These are phyloP conservation scores for Ettlia oleoabundans DNA, from an alignment of 139 green algal species.

Conservation along the genomic window DNA sequence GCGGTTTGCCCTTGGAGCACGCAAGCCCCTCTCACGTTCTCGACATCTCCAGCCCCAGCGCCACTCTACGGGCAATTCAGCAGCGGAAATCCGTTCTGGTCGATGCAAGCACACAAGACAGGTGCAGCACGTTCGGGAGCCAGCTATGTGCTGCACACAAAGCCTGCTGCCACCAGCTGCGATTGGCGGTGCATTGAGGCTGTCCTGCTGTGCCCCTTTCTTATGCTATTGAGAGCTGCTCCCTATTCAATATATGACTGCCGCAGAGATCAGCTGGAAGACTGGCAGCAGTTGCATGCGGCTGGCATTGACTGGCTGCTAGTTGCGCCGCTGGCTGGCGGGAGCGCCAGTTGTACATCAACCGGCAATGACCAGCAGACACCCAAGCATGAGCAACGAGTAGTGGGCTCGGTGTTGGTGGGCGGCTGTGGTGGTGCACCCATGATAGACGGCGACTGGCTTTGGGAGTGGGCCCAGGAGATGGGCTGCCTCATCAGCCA, in stretches of 20 bases:
- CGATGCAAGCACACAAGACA: no score
- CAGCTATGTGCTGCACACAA: no score
- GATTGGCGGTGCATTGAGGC: no score
- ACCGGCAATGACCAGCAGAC: neutral
- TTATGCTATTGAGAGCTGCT: neutral
- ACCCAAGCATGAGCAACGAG: no score
- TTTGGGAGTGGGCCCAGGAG: slow-evolving; percentile 29
- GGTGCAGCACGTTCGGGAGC: no score
- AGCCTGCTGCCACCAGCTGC: no score
- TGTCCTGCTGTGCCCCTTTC: neutral
- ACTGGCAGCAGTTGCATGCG: slow-evolving; percentile 5
- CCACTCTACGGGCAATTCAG: neutral
- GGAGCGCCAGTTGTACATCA: no score
- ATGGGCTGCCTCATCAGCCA: slow-evolving; percentile 25
- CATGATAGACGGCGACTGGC: slow-evolving; percentile 12
- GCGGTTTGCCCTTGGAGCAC: neutral
- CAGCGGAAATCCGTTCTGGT: no score
- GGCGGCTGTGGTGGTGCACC: neutral
- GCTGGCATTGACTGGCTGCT: slow-evolving; percentile 21
- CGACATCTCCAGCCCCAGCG: neutral
- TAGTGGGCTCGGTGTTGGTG: slow-evolving; percentile 28
- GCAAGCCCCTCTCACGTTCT: neutral
- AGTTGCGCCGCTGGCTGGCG: slow-evolving; percentile 4
- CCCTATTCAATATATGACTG: neutral
- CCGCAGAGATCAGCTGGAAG: neutral